Evolutionary conservation across 441 rosid species (phyloP).

Genomic region (Croton laevigatus): DNA sequence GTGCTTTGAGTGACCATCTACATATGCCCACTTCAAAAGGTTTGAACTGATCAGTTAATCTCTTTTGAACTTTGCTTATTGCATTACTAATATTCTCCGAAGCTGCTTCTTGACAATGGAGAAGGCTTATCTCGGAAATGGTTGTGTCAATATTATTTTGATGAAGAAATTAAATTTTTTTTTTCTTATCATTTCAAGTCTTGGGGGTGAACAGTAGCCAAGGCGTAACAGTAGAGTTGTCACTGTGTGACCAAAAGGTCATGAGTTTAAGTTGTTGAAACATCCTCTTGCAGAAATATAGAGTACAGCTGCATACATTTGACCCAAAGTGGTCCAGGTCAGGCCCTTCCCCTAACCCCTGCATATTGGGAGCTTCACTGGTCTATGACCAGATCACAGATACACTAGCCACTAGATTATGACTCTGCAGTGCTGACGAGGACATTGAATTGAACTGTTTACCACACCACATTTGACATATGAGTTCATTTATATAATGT

Average conservation of each 20-base stretch:
- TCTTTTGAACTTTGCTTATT: neutral
- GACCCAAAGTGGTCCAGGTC: no score
- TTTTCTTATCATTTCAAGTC: no score
- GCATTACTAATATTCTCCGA: neutral
- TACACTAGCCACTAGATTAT: no score
- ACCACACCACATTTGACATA: neutral
- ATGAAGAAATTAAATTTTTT: neutral
- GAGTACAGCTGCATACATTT: no score
- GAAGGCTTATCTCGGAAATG: neutral
- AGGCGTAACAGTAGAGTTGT: no score
- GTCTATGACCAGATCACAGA: no score
- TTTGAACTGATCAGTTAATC: slow-evolving; percentile 12
- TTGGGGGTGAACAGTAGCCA: no score
- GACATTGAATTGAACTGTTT: neutral
- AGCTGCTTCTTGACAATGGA: neutral
- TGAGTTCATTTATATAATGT: neutral
- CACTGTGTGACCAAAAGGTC: no score
- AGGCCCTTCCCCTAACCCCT: no score
- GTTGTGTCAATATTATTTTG: neutral
- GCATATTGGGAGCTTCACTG: no score
- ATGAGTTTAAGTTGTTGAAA: no score
- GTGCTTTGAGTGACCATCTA: slow-evolving; percentile 34
- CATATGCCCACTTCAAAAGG: slow-evolving; percentile 25
- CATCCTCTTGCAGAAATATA: no score
- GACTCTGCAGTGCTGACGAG: neutral